Base-by-base conservation (phyloP, 495 filamentous ascomycete genomes). In the Lentithecium fluviatile region DNA sequence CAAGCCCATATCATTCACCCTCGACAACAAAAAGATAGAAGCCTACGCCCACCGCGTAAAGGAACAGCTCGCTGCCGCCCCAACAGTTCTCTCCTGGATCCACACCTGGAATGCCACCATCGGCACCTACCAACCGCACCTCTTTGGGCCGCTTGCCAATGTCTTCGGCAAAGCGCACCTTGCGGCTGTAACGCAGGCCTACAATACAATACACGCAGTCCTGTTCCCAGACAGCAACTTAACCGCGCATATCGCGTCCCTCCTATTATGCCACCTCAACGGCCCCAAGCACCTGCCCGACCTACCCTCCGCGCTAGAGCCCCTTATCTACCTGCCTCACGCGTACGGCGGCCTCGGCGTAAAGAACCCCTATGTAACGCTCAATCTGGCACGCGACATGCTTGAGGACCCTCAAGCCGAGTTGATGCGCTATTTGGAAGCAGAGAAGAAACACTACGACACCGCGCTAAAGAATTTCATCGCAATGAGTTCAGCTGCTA, bases 111-210 rank as follows among this genome's bases (percentile, higher is more conserved):
- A 67, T 38, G 1, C 25, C 20, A 46, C 47, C 17, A 47, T 64
- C 19, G 60, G 50, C 5, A 52, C 26, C 20, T 64, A 59, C 42
- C 50, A 51, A 15, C 21, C 20, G 17, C 29, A 55, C 54, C 17
- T 50, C 13, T 67, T 67, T 49, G 65, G 65, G 4, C 45, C 54
- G 0, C 48, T 62, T 6, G 59, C 60, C 19, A 56, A 60, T 24
- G 60, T 62, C 50, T 55, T 64, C 36, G 65, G 65, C 20, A 63
- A 60, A 45, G 38, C 40, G 1, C 65, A 67, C 42, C 49, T 64
- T 32, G 55, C 59, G 10, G 17, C 34, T 45, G 55, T 67, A 17
- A 40, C 37, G 2, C 6, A 20, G 38, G 51, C 53, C 15, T 42
- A 60, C 45, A 56, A 52, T 12, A 24, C n/a, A 15, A 64, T 67